Conservation (phyloP, 495 filamentous ascomycete genomes). For the Aspergillus egyptiacus region DNA sequence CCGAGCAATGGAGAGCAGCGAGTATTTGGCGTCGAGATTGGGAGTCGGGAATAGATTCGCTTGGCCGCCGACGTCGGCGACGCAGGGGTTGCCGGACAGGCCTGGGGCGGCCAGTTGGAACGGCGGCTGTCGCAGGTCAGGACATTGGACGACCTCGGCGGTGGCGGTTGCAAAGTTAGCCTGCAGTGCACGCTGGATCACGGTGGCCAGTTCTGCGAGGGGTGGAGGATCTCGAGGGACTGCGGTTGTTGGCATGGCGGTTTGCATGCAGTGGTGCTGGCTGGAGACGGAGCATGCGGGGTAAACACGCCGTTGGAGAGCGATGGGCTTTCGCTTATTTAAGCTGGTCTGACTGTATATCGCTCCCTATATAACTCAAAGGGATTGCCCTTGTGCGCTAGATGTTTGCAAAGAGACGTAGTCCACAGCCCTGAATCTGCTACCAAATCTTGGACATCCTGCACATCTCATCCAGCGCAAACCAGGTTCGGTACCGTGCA, state of each 20-base stretch:
- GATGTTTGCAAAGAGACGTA: too few relatives aligned
- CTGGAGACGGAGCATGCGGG: too few relatives aligned
- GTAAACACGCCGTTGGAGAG: too few relatives aligned
- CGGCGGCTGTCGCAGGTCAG: conserved; percentile 31
- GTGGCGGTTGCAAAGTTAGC: conserved; percentile 23
- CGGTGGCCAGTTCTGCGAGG: conserved; percentile 20
- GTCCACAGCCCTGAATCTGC: too few relatives aligned
- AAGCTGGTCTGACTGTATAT: too few relatives aligned
- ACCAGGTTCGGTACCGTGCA: too few relatives aligned
- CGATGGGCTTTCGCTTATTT: too few relatives aligned
- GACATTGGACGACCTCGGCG: conserved; percentile 26
- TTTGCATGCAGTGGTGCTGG: too few relatives aligned
- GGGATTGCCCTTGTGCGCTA: too few relatives aligned
- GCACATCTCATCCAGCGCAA: too few relatives aligned
- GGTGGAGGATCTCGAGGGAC: conserved; percentile 17
- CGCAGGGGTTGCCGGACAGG: conserved; percentile 28
- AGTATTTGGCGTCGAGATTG: conserved; percentile 26
- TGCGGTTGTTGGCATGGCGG: background rate
- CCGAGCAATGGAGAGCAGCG: conserved; percentile 23
- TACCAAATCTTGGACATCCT: too few relatives aligned
- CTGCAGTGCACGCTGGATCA: conserved; percentile 20
- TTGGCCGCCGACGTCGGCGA: conserved; percentile 38
- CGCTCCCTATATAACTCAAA: too few relatives aligned
- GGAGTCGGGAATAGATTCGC: conserved; percentile 30
- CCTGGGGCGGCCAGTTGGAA: conserved; percentile 33